phyloP scores from a whole-genome alignment of 2,329 filamentous ascomycete genomes.

The Rhynchosporium secalis region DNA sequence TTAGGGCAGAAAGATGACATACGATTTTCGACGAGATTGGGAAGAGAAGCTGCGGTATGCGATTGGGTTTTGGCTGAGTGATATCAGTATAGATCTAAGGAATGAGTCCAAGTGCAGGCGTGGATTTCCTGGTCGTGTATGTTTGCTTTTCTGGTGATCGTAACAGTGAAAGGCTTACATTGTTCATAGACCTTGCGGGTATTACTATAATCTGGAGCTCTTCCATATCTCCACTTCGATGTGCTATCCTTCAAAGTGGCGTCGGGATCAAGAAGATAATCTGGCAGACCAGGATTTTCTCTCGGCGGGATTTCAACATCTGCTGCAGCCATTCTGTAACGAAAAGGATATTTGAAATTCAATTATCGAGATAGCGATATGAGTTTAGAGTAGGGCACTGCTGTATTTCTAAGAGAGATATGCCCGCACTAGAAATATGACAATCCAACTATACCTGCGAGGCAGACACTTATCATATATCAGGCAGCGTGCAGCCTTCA shows the following conservation, averaged over 20 bases:
- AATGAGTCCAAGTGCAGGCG: not conserved
- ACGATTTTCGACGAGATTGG: constrained; percentile 62
- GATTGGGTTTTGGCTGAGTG: constrained; percentile 54
- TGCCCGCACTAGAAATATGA: not conserved
- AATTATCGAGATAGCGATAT: not conserved
- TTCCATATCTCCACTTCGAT: constrained; percentile 60
- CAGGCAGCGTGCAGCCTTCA: no score
- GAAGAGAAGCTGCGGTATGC: constrained; percentile 57
- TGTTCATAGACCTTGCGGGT: constrained; percentile 59
- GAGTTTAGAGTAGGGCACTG: not conserved
- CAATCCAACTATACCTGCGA: no score
- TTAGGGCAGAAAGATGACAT: no score
- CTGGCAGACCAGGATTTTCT: constrained; percentile 44
- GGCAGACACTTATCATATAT: not conserved
- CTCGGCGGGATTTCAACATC: constrained; percentile 21
- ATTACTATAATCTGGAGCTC: constrained; percentile 63
- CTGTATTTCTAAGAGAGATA: not conserved
- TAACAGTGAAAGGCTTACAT: constrained; percentile 47
- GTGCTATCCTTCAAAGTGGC: constrained; percentile 55
- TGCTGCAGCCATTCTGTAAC: constrained; percentile 27
- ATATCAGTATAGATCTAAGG: not conserved
- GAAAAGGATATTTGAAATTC: not conserved
- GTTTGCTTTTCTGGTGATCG: not conserved
- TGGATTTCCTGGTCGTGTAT: not conserved
- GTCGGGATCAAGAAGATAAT: constrained; percentile 59